These are phyloP conservation scores for Zymoseptoria crescenta DNA, from an alignment of 2,329 filamentous ascomycete genomes.

Conservation along the genomic window DNA sequence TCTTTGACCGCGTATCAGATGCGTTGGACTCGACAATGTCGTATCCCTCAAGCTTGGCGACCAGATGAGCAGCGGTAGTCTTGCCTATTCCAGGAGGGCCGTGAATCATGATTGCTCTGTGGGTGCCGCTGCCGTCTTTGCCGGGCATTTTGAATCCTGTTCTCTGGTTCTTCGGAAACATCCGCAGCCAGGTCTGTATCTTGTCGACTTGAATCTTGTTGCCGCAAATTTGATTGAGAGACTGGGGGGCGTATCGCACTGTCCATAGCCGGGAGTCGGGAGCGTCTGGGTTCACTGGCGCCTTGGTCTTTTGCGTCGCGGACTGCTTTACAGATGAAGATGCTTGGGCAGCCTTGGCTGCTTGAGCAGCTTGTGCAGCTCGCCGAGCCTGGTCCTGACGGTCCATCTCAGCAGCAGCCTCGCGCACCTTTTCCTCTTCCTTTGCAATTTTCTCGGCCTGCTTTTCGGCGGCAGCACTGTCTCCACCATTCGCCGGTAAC, in stretches of 20 bases:
- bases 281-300: conserved; percentile 30
- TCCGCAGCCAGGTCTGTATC: conserved; percentile 77
- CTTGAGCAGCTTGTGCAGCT: conserved; percentile 23
- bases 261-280: conserved; percentile 73
- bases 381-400: conserved; percentile 53
- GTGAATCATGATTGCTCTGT: conserved; percentile 87
- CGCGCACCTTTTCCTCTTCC: conserved; percentile 73
- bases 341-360: conserved; percentile 35
- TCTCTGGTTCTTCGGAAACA: conserved; percentile 71
- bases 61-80: conserved; percentile 90
- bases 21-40: conserved; percentile 94
- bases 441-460: conserved; percentile 75
- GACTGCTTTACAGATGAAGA: conserved; percentile 34
- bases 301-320: conserved; percentile 28
- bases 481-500: conserved; percentile 78
- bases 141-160: conserved; percentile 76
- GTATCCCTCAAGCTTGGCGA: conserved; percentile 85
- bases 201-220: conserved; percentile 88
- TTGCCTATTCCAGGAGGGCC: conserved; percentile 96
- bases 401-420: conserved; percentile 79
- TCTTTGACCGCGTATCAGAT: conserved; percentile 92
- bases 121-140: conserved; percentile 72
- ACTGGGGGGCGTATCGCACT: conserved; percentile 84
- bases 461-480: conserved; percentile 79
- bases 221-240: conserved; percentile 82